Evolutionary conservation across 148 eudicot species (phyloP).

Genomic region (Diospyros kaki): DNA sequence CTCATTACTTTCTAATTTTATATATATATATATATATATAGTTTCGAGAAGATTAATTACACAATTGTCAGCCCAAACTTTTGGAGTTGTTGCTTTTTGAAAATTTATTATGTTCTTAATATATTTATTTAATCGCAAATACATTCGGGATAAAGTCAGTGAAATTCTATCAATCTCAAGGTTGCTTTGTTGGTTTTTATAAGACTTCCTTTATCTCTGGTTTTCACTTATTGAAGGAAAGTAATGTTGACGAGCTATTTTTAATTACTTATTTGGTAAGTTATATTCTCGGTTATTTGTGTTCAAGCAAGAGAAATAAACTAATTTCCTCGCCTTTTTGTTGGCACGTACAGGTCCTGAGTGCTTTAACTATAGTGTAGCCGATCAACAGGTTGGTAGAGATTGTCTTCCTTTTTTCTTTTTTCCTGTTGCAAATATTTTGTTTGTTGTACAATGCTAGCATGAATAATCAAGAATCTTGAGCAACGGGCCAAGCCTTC

Average conservation of each 20-base stretch:
- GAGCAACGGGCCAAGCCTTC: too few species aligned
- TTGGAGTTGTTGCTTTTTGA: too few species aligned
- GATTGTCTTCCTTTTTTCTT: too few species aligned
- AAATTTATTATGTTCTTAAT: not conserved
- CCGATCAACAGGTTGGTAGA: constrained; percentile 76
- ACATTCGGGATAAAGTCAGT: not conserved
- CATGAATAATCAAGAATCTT: too few species aligned
- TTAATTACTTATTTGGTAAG: too few species aligned
- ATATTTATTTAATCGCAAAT: not conserved
- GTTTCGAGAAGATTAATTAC: too few species aligned
- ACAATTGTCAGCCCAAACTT: too few species aligned
- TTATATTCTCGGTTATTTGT: not conserved
- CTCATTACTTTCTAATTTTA: too few species aligned
- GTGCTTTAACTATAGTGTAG: constrained; percentile 94
- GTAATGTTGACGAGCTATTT: too few species aligned
- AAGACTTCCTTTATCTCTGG: not conserved
- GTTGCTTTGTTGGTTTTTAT: constrained; percentile 4
- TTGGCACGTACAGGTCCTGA: constrained; percentile 63
- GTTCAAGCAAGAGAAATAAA: not conserved
- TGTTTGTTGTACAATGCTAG: too few species aligned
- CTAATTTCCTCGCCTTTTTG: constrained; percentile 10
- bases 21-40: too few species aligned
- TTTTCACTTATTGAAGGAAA: not conserved
- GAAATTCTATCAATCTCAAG: constrained; percentile 2
- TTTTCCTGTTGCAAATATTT: too few species aligned